Percentiles rank a stretch among this genome's conserved stretches.
phyloP scores from a whole-genome alignment of 2,329 filamentous ascomycete genomes.

The Fusarium sp. region DNA sequence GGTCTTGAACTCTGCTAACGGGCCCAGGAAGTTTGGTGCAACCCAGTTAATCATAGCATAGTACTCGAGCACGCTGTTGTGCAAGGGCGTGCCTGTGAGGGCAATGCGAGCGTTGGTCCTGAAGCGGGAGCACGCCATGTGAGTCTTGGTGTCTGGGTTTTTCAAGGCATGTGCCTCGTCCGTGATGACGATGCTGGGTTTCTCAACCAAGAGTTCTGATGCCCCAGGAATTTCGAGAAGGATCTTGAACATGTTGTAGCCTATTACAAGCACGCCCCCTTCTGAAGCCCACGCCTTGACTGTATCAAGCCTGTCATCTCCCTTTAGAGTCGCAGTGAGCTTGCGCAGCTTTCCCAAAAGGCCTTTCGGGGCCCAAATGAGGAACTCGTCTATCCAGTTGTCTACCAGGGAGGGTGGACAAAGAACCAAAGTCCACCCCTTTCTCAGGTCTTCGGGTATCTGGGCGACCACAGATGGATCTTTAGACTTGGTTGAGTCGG shows the following conservation, averaged over 20 bases:
- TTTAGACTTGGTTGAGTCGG: conserved; percentile 70
- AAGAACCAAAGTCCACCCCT: conserved; percentile 75
- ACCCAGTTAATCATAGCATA: conserved; percentile 91
- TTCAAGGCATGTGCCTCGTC: conserved; percentile 89
- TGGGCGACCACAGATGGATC: conserved; percentile 69
- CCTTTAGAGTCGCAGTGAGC: conserved; percentile 57
- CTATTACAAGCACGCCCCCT: conserved; percentile 81
- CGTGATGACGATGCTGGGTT: conserved; percentile 79
- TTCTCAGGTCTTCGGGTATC: conserved; percentile 72
- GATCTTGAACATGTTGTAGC: conserved; percentile 75
- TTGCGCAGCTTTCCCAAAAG: conserved; percentile 67
- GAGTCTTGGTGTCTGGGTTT: conserved; percentile 65
- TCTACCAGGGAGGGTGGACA: conserved; percentile 80
- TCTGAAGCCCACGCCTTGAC: conserved; percentile 69
- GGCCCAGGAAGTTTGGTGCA: conserved; percentile 80
- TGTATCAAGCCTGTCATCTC: conserved; percentile 52
- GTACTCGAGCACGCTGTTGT: conserved; percentile 87
- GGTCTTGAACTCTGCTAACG: conserved; percentile 71
- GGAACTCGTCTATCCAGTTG: conserved; percentile 86
- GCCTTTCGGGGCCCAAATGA: conserved; percentile 71
- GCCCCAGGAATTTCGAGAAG: conserved; percentile 47
- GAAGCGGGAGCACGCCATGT: conserved; percentile 67
- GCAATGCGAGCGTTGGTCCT: conserved; percentile 79
- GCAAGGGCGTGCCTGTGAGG: conserved; percentile 85
- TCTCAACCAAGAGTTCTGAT: conserved; percentile 62